Conservation (phyloP, 192 early-diverging fungal genomes). For the Gaertneriomyces sp. region DNA sequence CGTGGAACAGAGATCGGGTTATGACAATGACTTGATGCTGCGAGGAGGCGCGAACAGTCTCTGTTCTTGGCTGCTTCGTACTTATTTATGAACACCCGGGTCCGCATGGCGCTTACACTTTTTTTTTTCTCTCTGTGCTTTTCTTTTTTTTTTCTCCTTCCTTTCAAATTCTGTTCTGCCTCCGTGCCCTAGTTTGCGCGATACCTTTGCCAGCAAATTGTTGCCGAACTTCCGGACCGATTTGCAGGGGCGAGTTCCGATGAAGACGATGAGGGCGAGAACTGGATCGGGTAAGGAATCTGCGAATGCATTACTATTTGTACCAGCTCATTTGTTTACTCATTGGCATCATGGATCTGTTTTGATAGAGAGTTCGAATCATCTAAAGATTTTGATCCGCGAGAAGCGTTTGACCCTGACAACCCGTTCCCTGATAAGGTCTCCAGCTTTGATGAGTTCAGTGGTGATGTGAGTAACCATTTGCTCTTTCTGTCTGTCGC, state of each 20-base stretch:
- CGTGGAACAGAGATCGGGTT: no score
- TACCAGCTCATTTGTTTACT: conserved; percentile 3
- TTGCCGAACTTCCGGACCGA: conserved; percentile 66
- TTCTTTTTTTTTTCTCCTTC: conserved; percentile 12
- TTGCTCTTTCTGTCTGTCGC: no score
- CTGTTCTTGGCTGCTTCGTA: no score
- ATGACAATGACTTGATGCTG: no score
- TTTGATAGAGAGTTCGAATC: conserved; percentile 29
- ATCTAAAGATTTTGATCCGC: conserved; percentile 39
- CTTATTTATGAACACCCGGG: no score
- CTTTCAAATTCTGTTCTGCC: conserved; percentile 10
- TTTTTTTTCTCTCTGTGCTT: not conserved
- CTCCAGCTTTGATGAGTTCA: conserved; percentile 24
- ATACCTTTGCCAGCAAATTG: conserved; percentile 67
- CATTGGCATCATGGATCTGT: not conserved
- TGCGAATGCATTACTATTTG: conserved; percentile 6
- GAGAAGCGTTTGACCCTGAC: conserved; percentile 29
- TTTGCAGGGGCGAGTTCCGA: conserved; percentile 56
- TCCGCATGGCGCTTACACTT: no score
- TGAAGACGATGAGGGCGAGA: conserved; percentile 53
- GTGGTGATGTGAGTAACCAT: no score
- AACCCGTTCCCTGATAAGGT: conserved; percentile 39
- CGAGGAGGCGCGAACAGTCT: no score
- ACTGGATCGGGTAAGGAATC: conserved; percentile 49
- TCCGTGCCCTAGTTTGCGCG: conserved; percentile 56